Base-by-base conservation (phyloP, 306 rosid genomes). In the Potentilla sterilis region DNA sequence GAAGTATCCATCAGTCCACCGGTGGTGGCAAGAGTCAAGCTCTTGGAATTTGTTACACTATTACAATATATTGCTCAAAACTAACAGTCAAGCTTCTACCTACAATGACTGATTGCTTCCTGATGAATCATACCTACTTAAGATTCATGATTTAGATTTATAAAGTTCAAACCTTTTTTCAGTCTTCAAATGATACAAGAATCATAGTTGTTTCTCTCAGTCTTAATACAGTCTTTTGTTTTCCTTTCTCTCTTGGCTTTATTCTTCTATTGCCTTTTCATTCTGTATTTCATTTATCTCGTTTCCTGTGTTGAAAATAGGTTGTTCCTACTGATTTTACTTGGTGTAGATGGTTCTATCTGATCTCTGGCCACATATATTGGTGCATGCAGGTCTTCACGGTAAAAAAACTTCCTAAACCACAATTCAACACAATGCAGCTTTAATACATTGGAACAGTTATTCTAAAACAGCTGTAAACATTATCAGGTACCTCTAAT, bases 161-260 rank as follows among this genome's bases (percentile, higher is more conserved):
- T 18, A 52, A 19, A 18, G 55, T 49, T 49, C 55, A 49, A 15
- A 35, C 46, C 28, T 1, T 24, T 65, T 35, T 62, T 22, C 61
- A 64, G 34, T 48, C 37, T 64, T 52, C 42, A 19, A 74, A 34
- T 49, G 83, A 77, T 71, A 74, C 74, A 38, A 77, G 15, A 79
- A 66, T 66, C 28, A 14, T 8, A 8, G 43, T 28, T 28, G 44
- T 37, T 71, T 7, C 34, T 37, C 19, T 37, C 35, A 12, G 67
- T 13, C 35, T 35, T 35, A 40, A 28, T 28, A 28, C 5, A 15
- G 32, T 22, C 75, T 9, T 72, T 13, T 37, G 21, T 54, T 72
- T 54, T 5, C 63, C 63, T 12, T 24, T 12, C 4, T 42, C 11
- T 59, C 65, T 59, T 59, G 24, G 38, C 38, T 57, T 59, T 59